Base-by-base conservation (phyloP, 768 basidiomycete genomes). In the Boletus reticulatus region DNA sequence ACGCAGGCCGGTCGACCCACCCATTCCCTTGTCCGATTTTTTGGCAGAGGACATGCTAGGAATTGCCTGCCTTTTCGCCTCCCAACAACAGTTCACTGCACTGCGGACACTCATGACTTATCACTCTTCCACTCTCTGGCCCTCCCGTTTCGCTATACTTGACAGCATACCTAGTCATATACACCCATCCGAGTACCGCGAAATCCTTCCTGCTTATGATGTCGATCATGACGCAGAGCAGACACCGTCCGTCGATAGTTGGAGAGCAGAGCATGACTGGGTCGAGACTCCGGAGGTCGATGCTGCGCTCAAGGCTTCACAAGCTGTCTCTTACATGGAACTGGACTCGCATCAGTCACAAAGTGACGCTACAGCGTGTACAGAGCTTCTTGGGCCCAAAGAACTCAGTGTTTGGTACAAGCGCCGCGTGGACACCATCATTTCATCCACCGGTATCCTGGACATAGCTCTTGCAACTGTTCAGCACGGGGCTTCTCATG, bases 401-500 rank as follows among this genome's bases (percentile, higher is more conserved):
- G 62, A 84, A 31, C 75, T 98, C 8, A 73, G 83, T 6, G 50
- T 66, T 24, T 98, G 94, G 95, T 98, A 97, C 73, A 80, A 73
- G 61, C 62, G 56, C 5, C 86, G 86, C 32, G 84, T 92, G 24
- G 75, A 85, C 39, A 58, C 64, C 14, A 80, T 93, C 56, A 80
- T 94, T 27, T 68, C 75, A 8, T 74, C 76, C 0, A 85, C 87
- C 0, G 94, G 94, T 1, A 81, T 93, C 73, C 74, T 94, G 42
- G 89, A 94, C 62, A 70, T 83, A 34, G 92, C 94, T 5, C 78
- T 98, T 19, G 81, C 84, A 8, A 77, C 88, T 43, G 80, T 93
- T 10, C 95, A 97, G 68, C 86, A 96, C 59, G 94, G 86, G 14
- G 94, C 89, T 12, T 87, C 93, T 9, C 83, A 84, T 61, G 88